phyloP scores from a whole-genome alignment of 2,329 filamentous ascomycete species.

The Xylariaceae sp. region DNA sequence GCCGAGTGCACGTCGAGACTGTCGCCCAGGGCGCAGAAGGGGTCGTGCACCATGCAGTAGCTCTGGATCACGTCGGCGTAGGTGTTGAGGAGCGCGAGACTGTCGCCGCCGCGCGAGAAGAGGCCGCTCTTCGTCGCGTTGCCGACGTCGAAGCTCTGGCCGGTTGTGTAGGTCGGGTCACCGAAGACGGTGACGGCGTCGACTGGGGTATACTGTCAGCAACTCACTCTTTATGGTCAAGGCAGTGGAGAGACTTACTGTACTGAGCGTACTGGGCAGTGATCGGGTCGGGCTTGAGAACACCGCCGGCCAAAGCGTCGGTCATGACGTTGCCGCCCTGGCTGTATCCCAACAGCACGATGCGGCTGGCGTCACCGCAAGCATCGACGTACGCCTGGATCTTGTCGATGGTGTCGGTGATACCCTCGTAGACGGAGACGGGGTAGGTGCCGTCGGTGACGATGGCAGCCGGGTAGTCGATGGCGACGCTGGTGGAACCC shows the following conservation, averaged over 20 bases:
- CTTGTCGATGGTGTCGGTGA: constrained; percentile 11
- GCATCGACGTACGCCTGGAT: constrained; percentile 11
- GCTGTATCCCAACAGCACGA: constrained; percentile 15
- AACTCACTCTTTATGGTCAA: neutral
- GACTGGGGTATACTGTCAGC: constrained; percentile 1
- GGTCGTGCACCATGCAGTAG: constrained; percentile 16
- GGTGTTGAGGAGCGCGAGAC: constrained; percentile 10
- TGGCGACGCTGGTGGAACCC: constrained; percentile 10
- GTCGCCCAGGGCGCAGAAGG: constrained; percentile 12
- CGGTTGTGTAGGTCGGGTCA: constrained; percentile 16
- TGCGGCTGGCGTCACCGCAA: constrained; percentile 14
- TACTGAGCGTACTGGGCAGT: constrained; percentile 2
- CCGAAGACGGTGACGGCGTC: constrained; percentile 10
- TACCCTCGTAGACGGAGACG: constrained; percentile 11
- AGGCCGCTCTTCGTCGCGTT: constrained; percentile 16
- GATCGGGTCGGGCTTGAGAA: constrained; percentile 15
- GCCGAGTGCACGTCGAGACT: constrained; percentile 12
- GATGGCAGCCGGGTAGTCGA: constrained; percentile 19
- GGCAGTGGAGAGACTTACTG: no score
- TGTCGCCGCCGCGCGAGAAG: constrained; percentile 18
- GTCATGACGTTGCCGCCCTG: constrained; percentile 21
- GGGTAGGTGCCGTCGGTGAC: constrained; percentile 14
- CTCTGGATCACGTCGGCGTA: constrained; percentile 10
- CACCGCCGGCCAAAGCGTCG: constrained; percentile 15
- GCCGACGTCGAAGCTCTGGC: constrained; percentile 17